Conservation (phyloP, 441 rosid genomes). For the Macaranga tanarius region DNA sequence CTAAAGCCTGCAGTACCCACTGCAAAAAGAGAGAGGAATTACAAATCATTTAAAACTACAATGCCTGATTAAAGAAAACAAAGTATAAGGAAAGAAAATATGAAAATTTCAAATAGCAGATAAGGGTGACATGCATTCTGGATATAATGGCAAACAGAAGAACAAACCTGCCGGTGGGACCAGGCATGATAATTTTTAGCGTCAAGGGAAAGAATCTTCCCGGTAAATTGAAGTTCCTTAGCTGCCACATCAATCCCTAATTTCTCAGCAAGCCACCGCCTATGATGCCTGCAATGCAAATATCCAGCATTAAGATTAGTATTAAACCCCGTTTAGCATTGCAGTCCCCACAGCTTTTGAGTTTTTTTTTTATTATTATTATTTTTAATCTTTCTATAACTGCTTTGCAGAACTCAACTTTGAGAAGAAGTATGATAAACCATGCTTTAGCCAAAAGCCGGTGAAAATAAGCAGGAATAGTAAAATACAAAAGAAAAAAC, state of each 20-base stretch:
- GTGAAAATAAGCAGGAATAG: no score
- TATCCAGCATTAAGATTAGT: slow-evolving; percentile 9
- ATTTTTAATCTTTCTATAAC: no score
- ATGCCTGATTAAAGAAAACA: not conserved
- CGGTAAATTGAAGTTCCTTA: slow-evolving; percentile 69
- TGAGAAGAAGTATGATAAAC: no score
- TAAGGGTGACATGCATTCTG: not conserved
- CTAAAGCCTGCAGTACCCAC: slow-evolving; percentile 83
- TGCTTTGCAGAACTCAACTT: no score
- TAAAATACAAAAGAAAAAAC: no score
- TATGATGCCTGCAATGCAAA: slow-evolving; percentile 70
- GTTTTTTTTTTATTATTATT: no score
- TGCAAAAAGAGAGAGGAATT: slow-evolving; percentile 28
- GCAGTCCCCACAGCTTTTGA: no score
- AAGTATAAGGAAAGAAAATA: not conserved
- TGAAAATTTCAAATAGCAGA: not conserved
- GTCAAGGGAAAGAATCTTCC: slow-evolving; percentile 59
- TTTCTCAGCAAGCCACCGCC: slow-evolving; percentile 93
- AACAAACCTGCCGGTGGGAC: slow-evolving; percentile 94
- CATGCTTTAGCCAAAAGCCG: no score
- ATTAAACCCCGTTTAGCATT: no score
- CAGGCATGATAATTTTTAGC: slow-evolving; percentile 95
- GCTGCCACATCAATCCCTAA: slow-evolving; percentile 59
- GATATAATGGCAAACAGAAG: not conserved
- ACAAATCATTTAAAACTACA: not conserved